These are phyloP conservation scores for Hymenoscyphus repandus DNA, from an alignment of 2,329 filamentous ascomycete species.

Conservation along the genomic window DNA sequence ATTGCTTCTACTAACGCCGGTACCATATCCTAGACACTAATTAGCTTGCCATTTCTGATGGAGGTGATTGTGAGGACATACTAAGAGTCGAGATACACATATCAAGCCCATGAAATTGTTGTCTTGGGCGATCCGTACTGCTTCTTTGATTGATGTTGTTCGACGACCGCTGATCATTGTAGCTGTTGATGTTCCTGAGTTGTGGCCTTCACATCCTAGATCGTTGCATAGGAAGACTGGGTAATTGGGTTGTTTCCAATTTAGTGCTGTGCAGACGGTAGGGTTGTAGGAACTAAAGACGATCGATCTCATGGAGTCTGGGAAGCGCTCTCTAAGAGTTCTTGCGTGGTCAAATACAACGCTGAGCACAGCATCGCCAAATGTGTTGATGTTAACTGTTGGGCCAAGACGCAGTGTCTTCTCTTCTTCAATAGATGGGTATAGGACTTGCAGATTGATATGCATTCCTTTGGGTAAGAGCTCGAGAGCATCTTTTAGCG, in stretches of 20 bases:
- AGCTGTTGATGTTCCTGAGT: constrained; percentile 17
- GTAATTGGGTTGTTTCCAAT: constrained; percentile 99
- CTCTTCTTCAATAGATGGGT: constrained; percentile 74
- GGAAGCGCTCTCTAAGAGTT: constrained; percentile 55
- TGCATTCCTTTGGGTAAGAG: constrained; percentile 75
- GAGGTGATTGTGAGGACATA: constrained; percentile 41
- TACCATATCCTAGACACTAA: constrained; percentile 70
- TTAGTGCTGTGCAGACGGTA: constrained; percentile 84
- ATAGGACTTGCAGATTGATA: constrained; percentile 87
- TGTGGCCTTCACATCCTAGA: constrained; percentile 58
- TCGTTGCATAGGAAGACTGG: constrained; percentile 95
- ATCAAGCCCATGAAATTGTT: constrained; percentile 99
- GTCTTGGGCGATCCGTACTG: constrained; percentile 83
- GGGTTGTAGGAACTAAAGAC: constrained; percentile 93
- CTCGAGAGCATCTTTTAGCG: constrained; percentile 69
- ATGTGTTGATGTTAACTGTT: constrained; percentile 76
- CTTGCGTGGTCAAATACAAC: constrained; percentile 91
- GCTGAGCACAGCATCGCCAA: constrained; percentile 76
- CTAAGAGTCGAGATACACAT: constrained; percentile 79
- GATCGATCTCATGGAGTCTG: constrained; percentile 75
- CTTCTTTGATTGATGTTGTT: constrained; percentile 87
- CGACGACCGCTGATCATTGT: constrained; percentile 56
- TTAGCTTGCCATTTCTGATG: constrained; percentile 16
- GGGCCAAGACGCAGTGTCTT: constrained; percentile 63
- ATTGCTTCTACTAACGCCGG: constrained; percentile 88